These are phyloP conservation scores for Nicotiana rustica DNA, from an alignment of 305 asterid species.

Conservation along the genomic window DNA sequence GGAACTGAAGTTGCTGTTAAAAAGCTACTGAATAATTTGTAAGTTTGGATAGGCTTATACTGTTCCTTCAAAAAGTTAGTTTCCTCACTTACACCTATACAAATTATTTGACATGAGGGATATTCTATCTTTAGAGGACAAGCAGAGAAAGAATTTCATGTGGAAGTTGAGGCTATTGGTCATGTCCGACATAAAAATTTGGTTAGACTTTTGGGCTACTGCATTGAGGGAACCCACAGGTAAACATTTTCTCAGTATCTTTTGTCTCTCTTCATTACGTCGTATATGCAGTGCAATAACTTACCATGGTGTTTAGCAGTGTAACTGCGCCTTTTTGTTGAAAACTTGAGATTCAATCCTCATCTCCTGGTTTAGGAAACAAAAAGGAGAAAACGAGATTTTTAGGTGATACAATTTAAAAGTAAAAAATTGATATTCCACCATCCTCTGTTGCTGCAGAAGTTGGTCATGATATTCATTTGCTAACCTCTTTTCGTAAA, in stretches of 20 bases:
- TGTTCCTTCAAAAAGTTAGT: neutral
- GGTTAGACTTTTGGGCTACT: conserved; percentile 82
- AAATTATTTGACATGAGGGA: neutral
- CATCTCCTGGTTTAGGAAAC: neutral
- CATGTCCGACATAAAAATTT: conserved; percentile 85
- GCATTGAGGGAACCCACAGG: conserved; percentile 90
- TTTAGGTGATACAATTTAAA: neutral
- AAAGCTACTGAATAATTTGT: conserved; percentile 74
- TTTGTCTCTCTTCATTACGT: neutral
- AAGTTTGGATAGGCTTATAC: conserved; percentile 41
- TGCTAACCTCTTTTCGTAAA: neutral
- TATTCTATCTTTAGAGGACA: conserved; percentile 61
- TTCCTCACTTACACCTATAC: neutral
- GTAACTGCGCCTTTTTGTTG: neutral
- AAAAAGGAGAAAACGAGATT: neutral
- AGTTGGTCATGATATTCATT: neutral
- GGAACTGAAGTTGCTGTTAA: conserved; percentile 76
- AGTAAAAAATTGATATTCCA: neutral
- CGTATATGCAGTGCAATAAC: neutral
- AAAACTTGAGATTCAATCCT: neutral
- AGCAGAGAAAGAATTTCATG: conserved; percentile 85
- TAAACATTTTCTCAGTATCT: conserved; percentile 30
- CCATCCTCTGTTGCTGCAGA: neutral
- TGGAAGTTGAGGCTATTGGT: conserved; percentile 91
- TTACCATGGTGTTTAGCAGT: neutral